phyloP scores from a whole-genome alignment of 179 eudicot species.

The Carnegiea gigantea region DNA sequence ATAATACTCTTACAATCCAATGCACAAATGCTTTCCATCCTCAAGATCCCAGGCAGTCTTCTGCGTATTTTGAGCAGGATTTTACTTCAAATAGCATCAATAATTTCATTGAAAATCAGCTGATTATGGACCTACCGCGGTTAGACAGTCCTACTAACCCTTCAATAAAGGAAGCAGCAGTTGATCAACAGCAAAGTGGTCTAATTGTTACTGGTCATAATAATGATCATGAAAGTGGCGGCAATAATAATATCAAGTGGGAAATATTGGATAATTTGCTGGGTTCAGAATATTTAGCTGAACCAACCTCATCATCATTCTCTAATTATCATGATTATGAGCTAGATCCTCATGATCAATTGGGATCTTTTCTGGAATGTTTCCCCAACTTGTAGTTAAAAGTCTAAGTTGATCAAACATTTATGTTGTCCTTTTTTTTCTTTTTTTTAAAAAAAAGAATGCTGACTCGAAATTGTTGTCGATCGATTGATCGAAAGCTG shows the following conservation, averaged over 20 bases:
- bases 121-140: slow-evolving; percentile 46
- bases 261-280: slow-evolving; percentile 42
- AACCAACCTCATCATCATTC: slow-evolving; percentile 26
- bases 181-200: slow-evolving; percentile 11
- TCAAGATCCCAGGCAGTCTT: slow-evolving; percentile 23
- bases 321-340: slow-evolving; percentile 36
- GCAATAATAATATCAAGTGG: slow-evolving; percentile 40
- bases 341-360: slow-evolving; percentile 36
- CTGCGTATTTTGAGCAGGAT: slow-evolving; percentile 33
- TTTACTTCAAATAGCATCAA: slow-evolving; percentile 14
- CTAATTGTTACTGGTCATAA: slow-evolving; percentile 10
- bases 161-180: slow-evolving; percentile 24
- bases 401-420: neutral
- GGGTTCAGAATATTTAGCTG: slow-evolving; percentile 21
- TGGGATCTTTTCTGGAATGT: slow-evolving; percentile 39
- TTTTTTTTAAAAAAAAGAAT: neutral
- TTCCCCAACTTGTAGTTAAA: slow-evolving; percentile 46
- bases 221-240: slow-evolving; percentile 23
- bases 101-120: slow-evolving; percentile 28
- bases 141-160: slow-evolving; percentile 50
- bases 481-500: neutral
- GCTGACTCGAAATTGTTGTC: slow-evolving; percentile 11
- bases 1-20: slow-evolving; percentile 27
- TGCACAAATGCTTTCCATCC: slow-evolving; percentile 22
- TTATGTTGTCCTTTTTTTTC: neutral